Evolutionary conservation across 2,329 filamentous ascomycete genomes (phyloP).

Genomic region (Lachnum nothofagi): DNA sequence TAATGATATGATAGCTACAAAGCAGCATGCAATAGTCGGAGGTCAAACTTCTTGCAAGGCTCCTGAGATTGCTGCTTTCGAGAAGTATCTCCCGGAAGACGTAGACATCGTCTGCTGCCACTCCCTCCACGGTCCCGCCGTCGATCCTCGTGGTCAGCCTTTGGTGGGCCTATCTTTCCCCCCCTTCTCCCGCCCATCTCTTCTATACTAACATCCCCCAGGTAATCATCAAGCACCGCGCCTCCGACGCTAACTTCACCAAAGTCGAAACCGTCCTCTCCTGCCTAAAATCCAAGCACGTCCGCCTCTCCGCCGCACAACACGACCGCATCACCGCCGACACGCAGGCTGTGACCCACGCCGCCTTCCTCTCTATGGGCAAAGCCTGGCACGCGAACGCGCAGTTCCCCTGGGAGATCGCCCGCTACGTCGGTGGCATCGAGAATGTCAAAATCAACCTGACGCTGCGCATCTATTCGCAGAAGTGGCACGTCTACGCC

Average conservation of each 20-base stretch:
- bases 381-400: slow-evolving; percentile 93
- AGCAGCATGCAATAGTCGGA: slow-evolving; percentile 89
- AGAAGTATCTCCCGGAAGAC: slow-evolving; percentile 78
- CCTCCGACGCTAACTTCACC: slow-evolving; percentile 66
- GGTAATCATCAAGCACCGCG: slow-evolving; percentile 87
- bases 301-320: slow-evolving; percentile 78
- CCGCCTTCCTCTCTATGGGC: slow-evolving; percentile 94
- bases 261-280: slow-evolving; percentile 78
- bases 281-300: slow-evolving; percentile 79
- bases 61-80: slow-evolving; percentile 90
- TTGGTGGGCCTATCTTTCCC: slow-evolving; percentile 50
- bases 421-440: slow-evolving; percentile 93
- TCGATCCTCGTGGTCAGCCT: slow-evolving; percentile 84
- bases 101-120: slow-evolving; percentile 94
- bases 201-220: slow-evolving; percentile 27
- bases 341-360: slow-evolving; percentile 96
- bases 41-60: slow-evolving; percentile 98
- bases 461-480: slow-evolving; percentile 91
- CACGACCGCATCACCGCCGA: slow-evolving; percentile 98
- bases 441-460: slow-evolving; percentile 99
- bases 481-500: slow-evolving; percentile 99
- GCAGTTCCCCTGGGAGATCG: slow-evolving; percentile 94
- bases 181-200: neutral
- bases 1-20: slow-evolving; percentile 63
- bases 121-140: slow-evolving; percentile 87